Conservation (phyloP, 2,329 filamentous ascomycete genomes). For the Aspergillus clavatus region DNA sequence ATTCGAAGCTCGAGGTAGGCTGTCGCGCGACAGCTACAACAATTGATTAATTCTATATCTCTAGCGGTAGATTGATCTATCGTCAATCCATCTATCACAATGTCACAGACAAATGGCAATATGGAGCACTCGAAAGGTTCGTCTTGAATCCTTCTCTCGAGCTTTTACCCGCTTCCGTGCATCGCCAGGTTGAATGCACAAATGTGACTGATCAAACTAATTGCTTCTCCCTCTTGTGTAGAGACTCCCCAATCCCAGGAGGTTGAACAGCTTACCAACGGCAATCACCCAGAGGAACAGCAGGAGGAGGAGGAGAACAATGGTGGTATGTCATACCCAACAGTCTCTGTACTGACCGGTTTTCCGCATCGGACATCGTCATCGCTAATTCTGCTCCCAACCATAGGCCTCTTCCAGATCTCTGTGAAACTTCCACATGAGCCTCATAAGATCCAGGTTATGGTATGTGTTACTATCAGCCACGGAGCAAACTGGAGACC, state of each 20-base stretch:
- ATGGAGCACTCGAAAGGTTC: constrained; percentile 39
- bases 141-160: constrained; percentile 5
- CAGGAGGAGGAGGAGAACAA: constrained; percentile 33
- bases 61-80: too few relatives aligned
- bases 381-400: not conserved
- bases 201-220: constrained; percentile 14
- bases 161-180: not conserved
- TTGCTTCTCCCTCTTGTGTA: constrained; percentile 9
- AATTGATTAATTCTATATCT: constrained; percentile 14
- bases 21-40: constrained; percentile 19
- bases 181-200: constrained; percentile 3
- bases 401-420: constrained; percentile 59
- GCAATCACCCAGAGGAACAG: constrained; percentile 29
- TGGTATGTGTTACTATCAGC: constrained; percentile 55
- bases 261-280: constrained; percentile 31
- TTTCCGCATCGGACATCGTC: not conserved
- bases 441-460: constrained; percentile 74
- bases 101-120: constrained; percentile 39
- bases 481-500: constrained; percentile 8
- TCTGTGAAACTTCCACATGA: constrained; percentile 77
- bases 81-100: constrained; percentile 21
- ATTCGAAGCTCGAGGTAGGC: constrained; percentile 8
- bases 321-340: constrained; percentile 28
- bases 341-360: not conserved
- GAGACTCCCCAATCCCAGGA: constrained; percentile 26